Evolutionary conservation across 208 protist genomes (phyloP).

Genomic region (Trypanosoma brucei): DNA sequence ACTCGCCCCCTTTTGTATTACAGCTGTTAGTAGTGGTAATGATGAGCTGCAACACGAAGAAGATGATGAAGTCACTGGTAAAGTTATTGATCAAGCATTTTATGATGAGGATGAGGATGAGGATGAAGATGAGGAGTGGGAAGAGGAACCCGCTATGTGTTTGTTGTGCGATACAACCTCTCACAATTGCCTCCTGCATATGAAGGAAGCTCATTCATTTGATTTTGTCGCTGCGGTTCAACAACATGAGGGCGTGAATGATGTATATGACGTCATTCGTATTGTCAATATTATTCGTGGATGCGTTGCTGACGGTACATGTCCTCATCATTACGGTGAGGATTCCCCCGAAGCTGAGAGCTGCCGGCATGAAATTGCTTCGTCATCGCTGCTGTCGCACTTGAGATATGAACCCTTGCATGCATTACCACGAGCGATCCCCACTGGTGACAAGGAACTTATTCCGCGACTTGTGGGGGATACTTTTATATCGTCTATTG

Average conservation of each 20-base stretch:
- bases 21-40: conserved; percentile 1
- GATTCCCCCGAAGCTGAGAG: conserved; percentile 19
- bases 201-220: conserved; percentile 45
- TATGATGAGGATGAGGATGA: conserved; percentile 39
- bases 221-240: conserved; percentile 41
- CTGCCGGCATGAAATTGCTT: conserved; percentile 14
- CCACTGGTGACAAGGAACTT: conserved; percentile 33
- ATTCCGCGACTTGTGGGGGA: conserved; percentile 62
- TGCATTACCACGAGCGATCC: conserved; percentile 40
- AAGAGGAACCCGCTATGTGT: conserved; percentile 39
- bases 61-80: conserved; percentile 21
- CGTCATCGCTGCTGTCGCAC: conserved; percentile 40
- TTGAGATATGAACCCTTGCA: conserved; percentile 30
- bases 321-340: conserved; percentile 27
- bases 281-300: conserved; percentile 66
- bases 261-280: conserved; percentile 79
- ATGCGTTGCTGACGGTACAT: conserved; percentile 26
- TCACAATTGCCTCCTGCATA: conserved; percentile 45
- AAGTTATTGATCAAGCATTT: conserved; percentile 2
- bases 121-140: conserved; percentile 51
- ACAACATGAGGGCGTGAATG: conserved; percentile 34
- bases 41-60: conserved; percentile 16
- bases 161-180: conserved; percentile 53
- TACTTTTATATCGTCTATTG: conserved; percentile 67
- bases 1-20: conserved; percentile 39